Base-by-base conservation (phyloP, 306 rosid genomes). In the Acacia acuminata region DNA sequence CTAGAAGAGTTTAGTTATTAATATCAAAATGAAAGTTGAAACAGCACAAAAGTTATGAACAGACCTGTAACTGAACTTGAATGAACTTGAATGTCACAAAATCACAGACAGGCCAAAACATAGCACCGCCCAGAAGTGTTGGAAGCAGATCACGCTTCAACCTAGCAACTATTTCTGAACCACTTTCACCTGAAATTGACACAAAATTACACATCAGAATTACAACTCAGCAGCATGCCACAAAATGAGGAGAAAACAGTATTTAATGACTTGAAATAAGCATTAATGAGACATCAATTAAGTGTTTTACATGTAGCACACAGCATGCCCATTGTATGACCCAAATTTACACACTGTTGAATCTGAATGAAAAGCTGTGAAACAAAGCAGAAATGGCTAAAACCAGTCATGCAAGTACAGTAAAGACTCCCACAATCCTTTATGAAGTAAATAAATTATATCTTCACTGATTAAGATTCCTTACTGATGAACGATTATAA, bases 41-140 rank as follows among this genome's bases (percentile, higher is more conserved):
- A 22, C 48, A 47, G 47, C 69, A 77, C 38, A 83, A 64, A 75
- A 79, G 71, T 79, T 66, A 36, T 65, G 15, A 34, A 43, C 61
- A 25, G 12, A 91, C 98, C 94, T 93, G 98, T 71, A 93, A 82
- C 83, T 88, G 90, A 61, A 91, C 93, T 64, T 94, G 89, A 45
- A 89, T 34, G 76, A 84, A 91, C 83, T 79, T 93, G 88, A 85
- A 91, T 10, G 94, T 91, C 17, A 93, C 61, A 75, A 90, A 93
- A 87, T 93, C 98, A 8, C 94, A 93, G 25, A 77, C 13, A 16
- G 98, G 98, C 98, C 96, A 93, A 78, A 38, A 93, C 85, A 89
- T 0, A 56, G 83, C 87, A 14, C 93, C 92, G 12, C 84, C 83
- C 30, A 90, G 27, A 67, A 93, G 71, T 66, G 97, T 91, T 10